Percentiles rank a stretch among this genome's conserved stretches.
Evolutionary conservation across 169 alveolate genomes (phyloP).

Genomic region (Plasmodium gonderi): DNA sequence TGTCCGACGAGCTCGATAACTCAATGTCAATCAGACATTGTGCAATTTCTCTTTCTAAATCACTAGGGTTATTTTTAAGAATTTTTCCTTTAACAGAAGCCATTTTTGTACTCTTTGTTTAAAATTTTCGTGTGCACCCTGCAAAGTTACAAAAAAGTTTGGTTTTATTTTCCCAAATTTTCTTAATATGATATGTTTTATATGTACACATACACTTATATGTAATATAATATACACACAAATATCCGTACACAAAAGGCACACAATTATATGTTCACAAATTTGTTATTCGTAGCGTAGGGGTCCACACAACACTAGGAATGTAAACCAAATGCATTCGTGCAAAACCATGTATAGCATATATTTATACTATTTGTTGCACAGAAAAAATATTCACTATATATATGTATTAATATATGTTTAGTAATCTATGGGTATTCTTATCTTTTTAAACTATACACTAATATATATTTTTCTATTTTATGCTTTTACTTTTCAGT

Average conservation of each 20-base stretch:
- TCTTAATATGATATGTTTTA: not conserved
- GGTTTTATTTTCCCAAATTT: not conserved
- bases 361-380: not conserved
- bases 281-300: not conserved
- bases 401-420: too few species aligned
- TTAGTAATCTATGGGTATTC: too few species aligned
- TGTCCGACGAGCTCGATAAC: constrained; percentile 87
- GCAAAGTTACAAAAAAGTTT: constrained; percentile 13
- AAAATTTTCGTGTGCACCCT: constrained; percentile 2
- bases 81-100: constrained; percentile 41
- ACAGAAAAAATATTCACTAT: not conserved
- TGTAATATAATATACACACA: not conserved
- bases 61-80: constrained; percentile 78
- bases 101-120: constrained; percentile 45
- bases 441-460: not conserved
- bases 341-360: not conserved
- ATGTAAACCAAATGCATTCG: not conserved
- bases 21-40: constrained; percentile 88
- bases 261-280: not conserved
- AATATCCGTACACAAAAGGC: not conserved
- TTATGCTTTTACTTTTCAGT: too few species aligned
- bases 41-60: constrained; percentile 88
- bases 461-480: not conserved
- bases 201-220: not conserved
- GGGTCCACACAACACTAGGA: not conserved